Percentiles rank a stretch among this genome's conserved stretches.
Conservation (phyloP, 345 rosid genomes). For the Bruguiera gymnorhiza region DNA sequence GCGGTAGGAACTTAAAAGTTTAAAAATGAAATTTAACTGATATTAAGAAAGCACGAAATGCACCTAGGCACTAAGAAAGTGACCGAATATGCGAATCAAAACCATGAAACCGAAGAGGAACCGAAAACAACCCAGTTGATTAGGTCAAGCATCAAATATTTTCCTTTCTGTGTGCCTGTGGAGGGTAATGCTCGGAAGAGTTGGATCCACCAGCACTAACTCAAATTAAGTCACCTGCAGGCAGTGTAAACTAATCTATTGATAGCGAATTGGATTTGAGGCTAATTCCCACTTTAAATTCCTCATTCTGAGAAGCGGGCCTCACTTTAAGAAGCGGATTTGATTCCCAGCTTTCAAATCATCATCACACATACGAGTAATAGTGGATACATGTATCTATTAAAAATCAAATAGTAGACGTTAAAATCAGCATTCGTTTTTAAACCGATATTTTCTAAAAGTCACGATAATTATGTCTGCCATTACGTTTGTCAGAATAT, state of each 20-base stretch:
- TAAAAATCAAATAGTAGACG: conserved; percentile 8
- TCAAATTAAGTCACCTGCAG: not conserved
- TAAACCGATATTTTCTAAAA: conserved; percentile 7
- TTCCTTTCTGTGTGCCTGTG: not conserved
- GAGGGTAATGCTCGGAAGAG: conserved; percentile 24
- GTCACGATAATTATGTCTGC: conserved; percentile 27
- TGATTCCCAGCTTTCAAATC: not conserved
- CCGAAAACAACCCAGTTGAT: not conserved
- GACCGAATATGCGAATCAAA: not conserved
- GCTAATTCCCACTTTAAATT: conserved; percentile 20
- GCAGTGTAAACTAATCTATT: not conserved
- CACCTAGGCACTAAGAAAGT: not conserved
- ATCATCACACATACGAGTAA: not conserved
- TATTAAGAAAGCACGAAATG: no score
- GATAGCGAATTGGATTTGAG: conserved; percentile 6
- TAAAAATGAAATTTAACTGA: no score
- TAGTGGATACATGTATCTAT: no score
- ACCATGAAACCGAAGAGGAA: no score
- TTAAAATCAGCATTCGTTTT: conserved; percentile 20
- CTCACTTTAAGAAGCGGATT: not conserved
- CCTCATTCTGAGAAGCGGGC: not conserved
- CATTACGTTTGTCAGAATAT: conserved; percentile 10
- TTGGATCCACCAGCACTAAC: conserved; percentile 39
- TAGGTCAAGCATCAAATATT: conserved; percentile 1
- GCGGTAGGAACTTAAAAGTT: no score